Evolutionary conservation across 2,329 filamentous ascomycete genomes (phyloP), one percentile per base, ranked within the genome.

Genomic region (Amphichorda felina): DNA sequence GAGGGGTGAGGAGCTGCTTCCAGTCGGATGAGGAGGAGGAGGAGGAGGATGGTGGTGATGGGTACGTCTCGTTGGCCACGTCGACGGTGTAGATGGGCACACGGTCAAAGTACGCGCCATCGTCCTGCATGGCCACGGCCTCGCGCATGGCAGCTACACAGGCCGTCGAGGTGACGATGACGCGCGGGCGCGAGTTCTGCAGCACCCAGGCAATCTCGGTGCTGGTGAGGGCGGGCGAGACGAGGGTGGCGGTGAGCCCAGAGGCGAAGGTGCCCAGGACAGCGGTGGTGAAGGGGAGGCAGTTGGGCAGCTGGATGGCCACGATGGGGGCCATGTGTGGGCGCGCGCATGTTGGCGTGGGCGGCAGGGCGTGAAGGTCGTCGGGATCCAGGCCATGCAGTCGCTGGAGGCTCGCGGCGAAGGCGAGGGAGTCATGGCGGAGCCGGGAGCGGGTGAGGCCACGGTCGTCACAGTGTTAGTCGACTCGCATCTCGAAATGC

Each of bases 11-110:
- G 7, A 85, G 60, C 2, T 60, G 53, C n/a, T 63, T 70, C 79
- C 80, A 85, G 29, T 30, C 3, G n/a, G 18, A 10, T 30, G 10
- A 19, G 10, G 21, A n/a, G 4, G 10, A 13, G 9, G 21, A n/a
- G n/a, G 21, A n/a, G 14, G 14, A n/a, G 18, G 31, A 13, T 5
- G 19, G 10, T 30, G 10, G 34, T 4, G 30, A 10, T n/a, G 36
- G 37, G 35, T 62, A 63, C 3, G 38, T 11, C 17, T 61, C 59
- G 5, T 40, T 41, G 3, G 40, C 48, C 2, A 52, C 46, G 28
- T 63, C 54, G 11, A 63, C 70, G 43, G 75, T 71, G 49, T 80
- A 83, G 13, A 73, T 54, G 46, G 79, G 82, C 8, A 83, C 55
- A 4, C 36, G 34, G 3, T 44, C 38, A n/a, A 54, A 59, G 40